A percentile compares a stretch with the other conserved stretches of the same genome.
Conservation (phyloP, 1,284 basidiomycete species). For the Papiliotrema flavescens region DNA sequence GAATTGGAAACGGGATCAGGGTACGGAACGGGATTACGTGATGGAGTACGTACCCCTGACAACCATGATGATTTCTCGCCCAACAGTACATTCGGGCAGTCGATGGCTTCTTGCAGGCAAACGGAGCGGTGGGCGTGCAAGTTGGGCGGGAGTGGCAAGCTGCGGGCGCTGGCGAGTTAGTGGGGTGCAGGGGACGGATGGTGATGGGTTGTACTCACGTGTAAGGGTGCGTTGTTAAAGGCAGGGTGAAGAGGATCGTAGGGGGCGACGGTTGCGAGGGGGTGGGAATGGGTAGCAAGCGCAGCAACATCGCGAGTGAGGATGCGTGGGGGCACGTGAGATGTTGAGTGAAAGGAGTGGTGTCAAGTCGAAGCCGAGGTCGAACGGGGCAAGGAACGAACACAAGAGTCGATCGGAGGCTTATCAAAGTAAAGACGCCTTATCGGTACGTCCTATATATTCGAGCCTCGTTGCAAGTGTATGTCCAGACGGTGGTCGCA, state of each 20-base stretch:
- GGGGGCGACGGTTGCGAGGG: constrained; percentile 56
- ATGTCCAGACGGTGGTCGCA: too few relatives aligned
- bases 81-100: constrained; percentile 46
- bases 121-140: constrained; percentile 45
- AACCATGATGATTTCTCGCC: constrained; percentile 51
- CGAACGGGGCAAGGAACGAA: too few relatives aligned
- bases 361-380: not conserved
- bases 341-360: not conserved
- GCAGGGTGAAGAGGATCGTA: constrained; percentile 66
- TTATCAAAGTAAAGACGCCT: too few relatives aligned
- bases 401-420: too few relatives aligned
- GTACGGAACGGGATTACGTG: not conserved
- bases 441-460: too few relatives aligned
- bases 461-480: too few relatives aligned
- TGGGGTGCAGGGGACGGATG: not conserved
- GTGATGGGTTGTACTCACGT: constrained; percentile 27
- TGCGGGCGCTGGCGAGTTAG: constrained; percentile 20
- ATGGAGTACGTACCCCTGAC: constrained; percentile 30
- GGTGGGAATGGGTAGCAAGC: constrained; percentile 57
- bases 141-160: constrained; percentile 45
- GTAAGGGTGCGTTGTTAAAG: constrained; percentile 58
- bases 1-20: not conserved
- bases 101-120: constrained; percentile 45
- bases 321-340: too few relatives aligned
- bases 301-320: constrained; percentile 61